phyloP scores from a whole-genome alignment of 345 rosid genomes.

The Populus tremula region DNA sequence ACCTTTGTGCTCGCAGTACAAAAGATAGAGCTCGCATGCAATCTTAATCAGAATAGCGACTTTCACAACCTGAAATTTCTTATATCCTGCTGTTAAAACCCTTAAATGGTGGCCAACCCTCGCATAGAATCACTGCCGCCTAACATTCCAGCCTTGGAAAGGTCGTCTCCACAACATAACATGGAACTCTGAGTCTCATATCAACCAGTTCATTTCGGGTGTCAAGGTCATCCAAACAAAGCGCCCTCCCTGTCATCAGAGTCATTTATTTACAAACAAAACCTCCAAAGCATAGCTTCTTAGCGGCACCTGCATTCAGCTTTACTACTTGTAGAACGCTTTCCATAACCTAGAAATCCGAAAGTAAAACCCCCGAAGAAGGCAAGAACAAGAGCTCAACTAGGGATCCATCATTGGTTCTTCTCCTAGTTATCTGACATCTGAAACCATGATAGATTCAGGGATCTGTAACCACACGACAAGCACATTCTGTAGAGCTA shows the following conservation, averaged over 20 bases:
- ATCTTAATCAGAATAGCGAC: neutral
- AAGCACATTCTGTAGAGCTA: neutral
- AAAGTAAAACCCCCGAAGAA: too few relatives aligned
- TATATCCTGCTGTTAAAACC: neutral
- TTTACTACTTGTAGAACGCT: neutral
- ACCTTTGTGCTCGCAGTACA: neutral
- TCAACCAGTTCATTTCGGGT: too few relatives aligned
- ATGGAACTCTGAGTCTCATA: too few relatives aligned
- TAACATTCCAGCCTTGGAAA: neutral
- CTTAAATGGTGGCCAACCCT: neutral
- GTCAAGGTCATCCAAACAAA: too few relatives aligned
- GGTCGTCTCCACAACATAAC: neutral
- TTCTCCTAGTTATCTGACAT: neutral
- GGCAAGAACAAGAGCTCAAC: neutral
- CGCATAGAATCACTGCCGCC: neutral
- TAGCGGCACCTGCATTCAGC: neutral
- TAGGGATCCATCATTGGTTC: neutral
- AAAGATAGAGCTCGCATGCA: neutral
- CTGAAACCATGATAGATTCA: neutral
- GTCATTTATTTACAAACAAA: neutral
- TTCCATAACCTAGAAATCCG: neutral
- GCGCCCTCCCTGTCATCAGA: too few relatives aligned
- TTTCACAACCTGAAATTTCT: neutral
- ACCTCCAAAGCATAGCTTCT: neutral
- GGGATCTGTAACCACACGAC: neutral